Base-by-base conservation (phyloP, 2,329 filamentous ascomycete species). In the Fusarium luffae region DNA sequence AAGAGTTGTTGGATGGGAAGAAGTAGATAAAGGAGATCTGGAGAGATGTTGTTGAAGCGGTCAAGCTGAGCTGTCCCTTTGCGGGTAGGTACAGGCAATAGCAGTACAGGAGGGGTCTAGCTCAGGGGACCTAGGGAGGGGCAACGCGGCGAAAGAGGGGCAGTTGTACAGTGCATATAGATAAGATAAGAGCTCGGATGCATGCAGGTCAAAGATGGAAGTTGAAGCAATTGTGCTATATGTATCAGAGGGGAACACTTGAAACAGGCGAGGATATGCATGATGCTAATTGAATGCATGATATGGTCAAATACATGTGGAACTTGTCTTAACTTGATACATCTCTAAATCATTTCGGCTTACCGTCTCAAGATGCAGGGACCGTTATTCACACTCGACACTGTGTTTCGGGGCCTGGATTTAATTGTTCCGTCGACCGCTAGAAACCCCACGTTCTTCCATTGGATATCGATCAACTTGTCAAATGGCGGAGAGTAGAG, bases 1-100 rank as follows among this genome's bases (percentile, higher is more conserved):
- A 63, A 42, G 52, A 46, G 34, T 55, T 59, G 61, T 50, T 52
- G 58, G 61, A 57, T 34, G 44, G 32, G 41, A 62, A 47, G 61
- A 59, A 62, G 60, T 61, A 59, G 56, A 63, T 64, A 74, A 59
- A 63, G 49, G 63, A 48, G 43, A 32, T 63, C 25, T 19, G 25
- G 51, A 14, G 56, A 61, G 60, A 51, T 66, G 63, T 67, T 32
- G 66, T 69, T 70, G 67, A 55, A 74, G 72, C 73, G 73, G 73
- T 75, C 73, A 75, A 75, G 63, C 60, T 65, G 60, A 66, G 73
- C 70, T 71, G 68, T 71, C 71, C 51, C 65, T 51, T 74, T 65
- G 64, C 56, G 65, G 60, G 54, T 59, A 71, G 59, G 54, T 63
- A 63, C 46, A 65, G 52, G 52, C 43, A 60, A 48, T 55, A 49